Percentiles rank a stretch among this genome's conserved stretches.
Conservation (phyloP, 1,284 basidiomycete genomes). For the Ustilago xerochloae region DNA sequence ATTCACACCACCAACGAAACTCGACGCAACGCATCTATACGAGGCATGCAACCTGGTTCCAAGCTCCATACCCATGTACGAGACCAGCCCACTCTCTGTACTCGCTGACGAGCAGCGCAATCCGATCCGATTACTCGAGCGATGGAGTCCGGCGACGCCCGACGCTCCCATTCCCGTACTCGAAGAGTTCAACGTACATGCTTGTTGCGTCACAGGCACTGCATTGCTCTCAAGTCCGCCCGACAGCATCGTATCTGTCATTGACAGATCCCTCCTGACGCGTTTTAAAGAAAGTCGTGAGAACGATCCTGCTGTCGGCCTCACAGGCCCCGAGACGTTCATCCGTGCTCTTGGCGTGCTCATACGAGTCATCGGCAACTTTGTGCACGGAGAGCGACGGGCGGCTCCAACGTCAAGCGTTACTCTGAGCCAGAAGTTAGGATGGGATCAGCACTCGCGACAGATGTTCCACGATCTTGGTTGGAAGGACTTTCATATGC, state of each 20-base stretch:
- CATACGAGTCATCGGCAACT: conserved; percentile 43
- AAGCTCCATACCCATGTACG: conserved; percentile 27
- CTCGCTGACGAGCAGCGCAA: conserved; percentile 17
- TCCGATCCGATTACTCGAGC: conserved; percentile 22
- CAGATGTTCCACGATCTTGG: conserved; percentile 38
- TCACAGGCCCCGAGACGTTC: conserved; percentile 36
- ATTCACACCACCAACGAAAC: neutral
- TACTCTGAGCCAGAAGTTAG: conserved; percentile 43
- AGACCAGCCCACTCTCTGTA: conserved; percentile 30
- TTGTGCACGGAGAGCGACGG: conserved; percentile 44
- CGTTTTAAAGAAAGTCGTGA: conserved; percentile 34
- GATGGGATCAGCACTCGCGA: conserved; percentile 33
- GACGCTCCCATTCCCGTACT: conserved; percentile 10
- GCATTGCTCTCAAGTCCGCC: conserved; percentile 35
- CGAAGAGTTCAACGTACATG: conserved; percentile 47
- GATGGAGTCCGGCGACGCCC: conserved; percentile 7
- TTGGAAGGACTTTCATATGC: conserved; percentile 27
- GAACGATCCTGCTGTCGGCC: conserved; percentile 30
- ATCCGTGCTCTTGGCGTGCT: conserved; percentile 37
- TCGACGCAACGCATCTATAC: conserved; percentile 20
- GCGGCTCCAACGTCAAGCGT: conserved; percentile 24
- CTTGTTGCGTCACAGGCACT: conserved; percentile 37
- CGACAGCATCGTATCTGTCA: conserved; percentile 31
- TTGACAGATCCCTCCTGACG: conserved; percentile 30
- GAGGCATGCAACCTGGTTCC: conserved; percentile 33